phyloP scores from a whole-genome alignment of 768 basidiomycete genomes.

The Candolleomyces eurysporus region DNA sequence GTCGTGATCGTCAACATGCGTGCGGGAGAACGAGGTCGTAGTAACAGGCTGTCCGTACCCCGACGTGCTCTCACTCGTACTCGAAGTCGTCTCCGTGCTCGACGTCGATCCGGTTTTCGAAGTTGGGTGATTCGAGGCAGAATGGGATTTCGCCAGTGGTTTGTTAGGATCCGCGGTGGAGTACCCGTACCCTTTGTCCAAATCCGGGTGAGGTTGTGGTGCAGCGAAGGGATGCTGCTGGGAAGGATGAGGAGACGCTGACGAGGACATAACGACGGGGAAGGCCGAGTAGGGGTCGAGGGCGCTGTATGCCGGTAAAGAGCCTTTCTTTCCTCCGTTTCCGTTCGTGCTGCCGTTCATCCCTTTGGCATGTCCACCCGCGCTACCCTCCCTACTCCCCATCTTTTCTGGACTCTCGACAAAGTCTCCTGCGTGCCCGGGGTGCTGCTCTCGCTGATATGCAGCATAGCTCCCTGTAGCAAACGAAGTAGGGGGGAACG shows the following conservation, averaged over 20 bases:
- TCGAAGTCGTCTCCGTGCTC: too few species aligned
- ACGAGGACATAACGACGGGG: too few species aligned
- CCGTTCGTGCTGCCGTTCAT: too few species aligned
- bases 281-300: not conserved
- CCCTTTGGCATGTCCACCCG: not conserved
- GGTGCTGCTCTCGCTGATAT: not conserved
- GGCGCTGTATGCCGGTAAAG: not conserved
- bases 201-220: too few species aligned
- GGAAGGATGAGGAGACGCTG: too few species aligned
- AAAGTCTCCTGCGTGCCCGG: not conserved
- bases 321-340: not conserved
- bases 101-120: too few species aligned
- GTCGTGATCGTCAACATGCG: not conserved
- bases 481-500: not conserved
- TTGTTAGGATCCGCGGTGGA: too few species aligned
- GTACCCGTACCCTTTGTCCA: too few species aligned
- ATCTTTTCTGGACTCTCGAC: not conserved
- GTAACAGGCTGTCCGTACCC: not conserved
- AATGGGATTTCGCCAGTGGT: too few species aligned
- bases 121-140: too few species aligned
- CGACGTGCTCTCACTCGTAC: not conserved
- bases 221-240: too few species aligned
- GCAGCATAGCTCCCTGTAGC: not conserved
- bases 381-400: not conserved
- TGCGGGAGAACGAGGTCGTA: too few species aligned